Conservation (phyloP, 2,329 filamentous ascomycete species). For the Scedosporium dehoogii region DNA sequence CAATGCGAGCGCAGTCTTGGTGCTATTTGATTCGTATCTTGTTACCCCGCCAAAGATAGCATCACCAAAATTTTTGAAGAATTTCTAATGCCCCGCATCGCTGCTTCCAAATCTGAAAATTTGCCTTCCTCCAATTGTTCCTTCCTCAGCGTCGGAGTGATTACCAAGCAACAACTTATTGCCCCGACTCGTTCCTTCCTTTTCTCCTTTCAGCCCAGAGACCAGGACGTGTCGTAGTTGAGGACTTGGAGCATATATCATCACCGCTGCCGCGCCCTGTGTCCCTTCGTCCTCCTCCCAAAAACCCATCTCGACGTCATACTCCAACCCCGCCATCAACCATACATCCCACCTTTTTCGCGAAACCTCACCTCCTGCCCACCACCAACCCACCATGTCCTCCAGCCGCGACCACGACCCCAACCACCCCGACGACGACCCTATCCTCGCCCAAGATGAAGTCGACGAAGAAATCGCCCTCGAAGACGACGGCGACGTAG, state of each 20-base stretch:
- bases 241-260: no score
- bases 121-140: background rate
- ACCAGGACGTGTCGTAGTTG: no score
- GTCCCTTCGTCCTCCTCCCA: no score
- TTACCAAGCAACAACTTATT: background rate
- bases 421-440: constrained; percentile 6
- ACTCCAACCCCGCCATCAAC: no score
- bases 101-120: background rate
- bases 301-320: no score
- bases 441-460: constrained; percentile 10
- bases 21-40: no score
- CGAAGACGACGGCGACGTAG: constrained; percentile 53
- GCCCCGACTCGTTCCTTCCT: background rate
- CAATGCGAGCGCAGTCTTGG: no score
- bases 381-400: background rate
- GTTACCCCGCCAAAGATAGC: background rate
- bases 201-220: no score
- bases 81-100: background rate
- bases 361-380: background rate
- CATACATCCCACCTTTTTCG: no score
- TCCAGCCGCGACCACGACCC: background rate
- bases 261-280: no score
- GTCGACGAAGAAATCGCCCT: constrained; percentile 13
- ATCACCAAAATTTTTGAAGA: background rate
- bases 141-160: background rate